These are phyloP conservation scores for Ottelia alismoides DNA, from an alignment of 106 monocot genomes.

Conservation along the genomic window DNA sequence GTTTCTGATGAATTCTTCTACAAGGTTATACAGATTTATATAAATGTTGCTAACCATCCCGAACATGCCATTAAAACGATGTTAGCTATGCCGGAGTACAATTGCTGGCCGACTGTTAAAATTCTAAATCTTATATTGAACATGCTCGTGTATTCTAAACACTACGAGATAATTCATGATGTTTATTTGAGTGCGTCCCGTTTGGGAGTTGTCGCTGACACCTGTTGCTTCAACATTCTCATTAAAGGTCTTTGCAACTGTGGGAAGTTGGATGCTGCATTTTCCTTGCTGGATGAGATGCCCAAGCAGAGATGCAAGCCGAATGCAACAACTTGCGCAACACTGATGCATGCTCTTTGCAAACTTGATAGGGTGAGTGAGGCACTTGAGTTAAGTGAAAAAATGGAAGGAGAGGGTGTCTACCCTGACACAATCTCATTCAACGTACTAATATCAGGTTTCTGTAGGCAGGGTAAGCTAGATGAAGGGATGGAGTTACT, in stretches of 20 bases:
- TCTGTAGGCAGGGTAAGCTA: constrained; percentile 48
- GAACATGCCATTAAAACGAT: constrained; percentile 52
- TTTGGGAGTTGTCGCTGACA: constrained; percentile 57
- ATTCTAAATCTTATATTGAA: constrained; percentile 80
- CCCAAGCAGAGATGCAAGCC: constrained; percentile 67
- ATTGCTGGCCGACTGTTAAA: constrained; percentile 65
- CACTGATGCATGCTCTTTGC: constrained; percentile 65
- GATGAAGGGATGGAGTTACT: constrained; percentile 47
- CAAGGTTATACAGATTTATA: constrained; percentile 63
- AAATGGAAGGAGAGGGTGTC: constrained; percentile 46
- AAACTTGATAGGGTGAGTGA: constrained; percentile 37
- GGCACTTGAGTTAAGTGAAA: constrained; percentile 54
- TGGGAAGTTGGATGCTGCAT: constrained; percentile 44
- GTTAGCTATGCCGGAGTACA: constrained; percentile 53
- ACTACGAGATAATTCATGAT: constrained; percentile 56
- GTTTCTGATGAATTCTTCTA: constrained; percentile 79
- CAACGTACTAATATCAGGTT: constrained; percentile 70
- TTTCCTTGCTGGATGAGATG: constrained; percentile 70
- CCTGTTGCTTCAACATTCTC: constrained; percentile 93
- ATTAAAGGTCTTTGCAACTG: constrained; percentile 69
- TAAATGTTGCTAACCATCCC: constrained; percentile 46
- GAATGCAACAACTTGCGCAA: constrained; percentile 62
- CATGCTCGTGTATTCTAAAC: constrained; percentile 55
- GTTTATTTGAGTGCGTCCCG: constrained; percentile 40
- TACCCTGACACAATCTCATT: constrained; percentile 53